Base-by-base conservation (phyloP, 257 asterid genomes). In the Solanum appendiculatum region DNA sequence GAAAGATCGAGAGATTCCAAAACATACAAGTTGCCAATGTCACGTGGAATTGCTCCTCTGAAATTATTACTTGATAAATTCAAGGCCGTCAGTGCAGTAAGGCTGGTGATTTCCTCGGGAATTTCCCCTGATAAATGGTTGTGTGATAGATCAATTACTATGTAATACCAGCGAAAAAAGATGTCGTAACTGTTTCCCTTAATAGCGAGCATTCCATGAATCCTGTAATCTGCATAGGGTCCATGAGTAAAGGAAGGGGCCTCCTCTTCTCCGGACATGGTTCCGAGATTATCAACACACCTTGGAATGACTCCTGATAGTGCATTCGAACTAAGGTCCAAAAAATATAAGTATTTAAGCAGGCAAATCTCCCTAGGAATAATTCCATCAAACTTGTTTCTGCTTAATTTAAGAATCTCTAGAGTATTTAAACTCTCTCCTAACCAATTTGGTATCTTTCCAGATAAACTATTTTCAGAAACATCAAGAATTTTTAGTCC, bases 111-210 rank as follows among this genome's bases (percentile, higher is more conserved):
- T 54, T 54, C 60, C 10, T 54, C 60, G 4, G 60, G 10, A 0
- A 54, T 54, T 0, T 54, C 2, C 63, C 63, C 63, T 54, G 63
- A 54, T 7, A 54, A 54, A 18, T 54, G 63, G 10, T 54, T 54
- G 0, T 54, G n/a, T 54, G 63, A 54, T 18, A 54, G 63, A 54
- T 54, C n/a, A 54, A 54, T 2, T 54, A 18, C n/a, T 54, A 6
- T 7, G 0, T 0, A 0, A n/a, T 0, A 6, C 10, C 10, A 0
- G n/a, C 1, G 4, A 51, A 51, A 51, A 51, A 0, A 6, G 60
- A 16, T 51, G 60, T 16, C 3, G 60, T 6, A 51, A 51, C 60
- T 18, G n/a, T 0, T 0, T 51, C 10, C 60, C 4, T 6, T 6
- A 2, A 2, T 0, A 54, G 6, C 10, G n/a, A 54, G 0, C 4